Evolutionary conservation across 768 basidiomycete genomes (phyloP).

Genomic region (Terana coerulea): DNA sequence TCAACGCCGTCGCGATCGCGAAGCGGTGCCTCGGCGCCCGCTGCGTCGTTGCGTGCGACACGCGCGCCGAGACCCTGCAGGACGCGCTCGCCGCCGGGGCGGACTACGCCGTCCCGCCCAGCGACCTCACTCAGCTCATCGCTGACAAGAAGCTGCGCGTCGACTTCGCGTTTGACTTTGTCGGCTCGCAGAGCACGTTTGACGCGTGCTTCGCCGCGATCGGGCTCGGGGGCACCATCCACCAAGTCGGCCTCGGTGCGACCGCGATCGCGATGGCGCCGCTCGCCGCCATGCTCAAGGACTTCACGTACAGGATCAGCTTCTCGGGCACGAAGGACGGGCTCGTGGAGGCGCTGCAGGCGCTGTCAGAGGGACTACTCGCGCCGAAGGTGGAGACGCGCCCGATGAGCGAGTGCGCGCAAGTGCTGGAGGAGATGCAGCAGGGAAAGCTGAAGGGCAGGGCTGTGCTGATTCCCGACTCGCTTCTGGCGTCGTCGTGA

Average conservation of each 20-base stretch:
- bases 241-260: conserved; percentile 14
- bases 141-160: conserved; percentile 11
- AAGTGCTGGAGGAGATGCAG: conserved; percentile 17
- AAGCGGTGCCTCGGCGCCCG: conserved; percentile 16
- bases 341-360: conserved; percentile 18
- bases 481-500: too few relatives aligned
- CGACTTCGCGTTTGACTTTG: conserved; percentile 21
- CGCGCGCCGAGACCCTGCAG: conserved; percentile 11
- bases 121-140: conserved; percentile 9
- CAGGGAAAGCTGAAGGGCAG: conserved; percentile 14
- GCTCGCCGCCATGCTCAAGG: conserved; percentile 11
- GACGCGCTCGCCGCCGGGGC: conserved; percentile 16
- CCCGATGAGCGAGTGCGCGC: conserved; percentile 16
- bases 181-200: conserved; percentile 19
- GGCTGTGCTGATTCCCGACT: conserved; percentile 17
- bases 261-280: conserved; percentile 2
- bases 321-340: conserved; percentile 15
- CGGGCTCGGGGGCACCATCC: conserved; percentile 14
- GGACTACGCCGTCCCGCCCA: conserved; percentile 16
- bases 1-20: conserved; percentile 25
- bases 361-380: conserved; percentile 16
- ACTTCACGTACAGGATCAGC: conserved; percentile 14
- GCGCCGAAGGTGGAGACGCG: conserved; percentile 15
- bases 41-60: conserved; percentile 19
- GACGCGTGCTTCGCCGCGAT: conserved; percentile 9